These are phyloP conservation scores for Cymbopogon flexuosus DNA, from an alignment of 202 grass and related monocot species.

Conservation along the genomic window DNA sequence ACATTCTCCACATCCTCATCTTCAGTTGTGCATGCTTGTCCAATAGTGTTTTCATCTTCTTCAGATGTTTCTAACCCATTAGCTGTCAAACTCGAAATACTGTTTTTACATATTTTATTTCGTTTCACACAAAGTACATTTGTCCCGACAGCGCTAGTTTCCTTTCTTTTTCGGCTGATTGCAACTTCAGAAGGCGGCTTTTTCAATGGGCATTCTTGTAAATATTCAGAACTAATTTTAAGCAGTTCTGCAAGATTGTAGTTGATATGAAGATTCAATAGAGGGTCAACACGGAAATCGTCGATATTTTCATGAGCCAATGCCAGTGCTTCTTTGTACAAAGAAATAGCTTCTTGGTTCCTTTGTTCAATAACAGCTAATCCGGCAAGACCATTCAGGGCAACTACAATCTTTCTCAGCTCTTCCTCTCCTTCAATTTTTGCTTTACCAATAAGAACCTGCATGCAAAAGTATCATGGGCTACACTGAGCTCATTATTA, in stretches of 20 bases:
- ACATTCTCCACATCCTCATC: conserved; percentile 30
- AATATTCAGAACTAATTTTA: conserved; percentile 63
- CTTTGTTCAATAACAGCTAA: conserved; percentile 83
- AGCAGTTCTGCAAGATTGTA: conserved; percentile 81
- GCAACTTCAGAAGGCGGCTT: conserved; percentile 29
- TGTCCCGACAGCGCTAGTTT: conserved; percentile 40
- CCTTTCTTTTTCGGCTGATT: conserved; percentile 51
- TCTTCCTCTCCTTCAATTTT: conserved; percentile 99
- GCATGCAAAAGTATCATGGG: conserved; percentile 21
- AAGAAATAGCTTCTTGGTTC: conserved; percentile 65
- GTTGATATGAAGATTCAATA: conserved; percentile 95
- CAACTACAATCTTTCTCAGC: conserved; percentile 79
- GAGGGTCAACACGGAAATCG: conserved; percentile 83
- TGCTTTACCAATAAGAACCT: conserved; percentile 96
- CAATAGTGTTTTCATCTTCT: conserved; percentile 24
- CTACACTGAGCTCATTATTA: conserved; percentile 22
- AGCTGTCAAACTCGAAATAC: conserved; percentile 30
- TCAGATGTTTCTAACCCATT: conserved; percentile 39
- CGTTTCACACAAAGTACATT: conserved; percentile 48
- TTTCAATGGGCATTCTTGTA: conserved; percentile 61
- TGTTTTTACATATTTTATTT: conserved; percentile 46
- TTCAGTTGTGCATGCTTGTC: conserved; percentile 17
- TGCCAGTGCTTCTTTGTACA: conserved; percentile 82
- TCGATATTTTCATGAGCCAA: conserved; percentile 61
- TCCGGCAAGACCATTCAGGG: conserved; percentile 89